Evolutionary conservation across 1,284 basidiomycete genomes (phyloP), one percentile per base, ranked within the genome.

Genomic region (Pseudozyma tsukubaensis): DNA sequence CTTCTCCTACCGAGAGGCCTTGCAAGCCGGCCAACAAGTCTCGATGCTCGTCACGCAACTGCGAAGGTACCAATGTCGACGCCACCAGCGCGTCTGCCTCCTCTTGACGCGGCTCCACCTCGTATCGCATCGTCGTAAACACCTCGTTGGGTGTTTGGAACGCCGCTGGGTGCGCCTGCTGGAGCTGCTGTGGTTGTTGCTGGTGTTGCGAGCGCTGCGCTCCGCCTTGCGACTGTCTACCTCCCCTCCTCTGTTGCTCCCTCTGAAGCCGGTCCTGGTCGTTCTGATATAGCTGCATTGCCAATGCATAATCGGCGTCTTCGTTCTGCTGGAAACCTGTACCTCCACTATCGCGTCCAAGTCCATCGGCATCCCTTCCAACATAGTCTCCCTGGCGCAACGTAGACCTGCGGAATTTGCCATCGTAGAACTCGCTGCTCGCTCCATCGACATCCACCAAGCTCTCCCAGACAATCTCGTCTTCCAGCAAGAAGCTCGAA

Each of bases 371-470:
- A 40, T 62, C 51, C 8, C 51, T 43, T 14, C 73, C 67, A 4
- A 68, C 68, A 16, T 76, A 72, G 39, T 72, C 72, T 6, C 64
- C 72, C 34, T 68, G 64, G 7, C 72, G 56, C 64, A 77, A 24
- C 1, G 50, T 60, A 37, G 70, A 65, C 32, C 64, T 66, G 50
- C 54, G 63, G 57, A 80, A 75, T 43, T 68, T 63, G 14, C 57
- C 75, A 47, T 80, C 78, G 43, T 63, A 80, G 45, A 78, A 77
- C 34, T 73, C 74, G 53, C 72, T 74, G 51, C 72, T 74, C 1
- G 66, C 87, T 1, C 93, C 92, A 70, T 94, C 93, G 42, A 94
- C 88, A 78, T 97, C 94, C 75, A 92, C 92, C 21, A 96, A 86
- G 16, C 90, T 89, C 85, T 96, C 93, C 93, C 94, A 95, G 4